Conservation (phyloP, 352 stramenopile species). For the Phytophthora quininea region DNA sequence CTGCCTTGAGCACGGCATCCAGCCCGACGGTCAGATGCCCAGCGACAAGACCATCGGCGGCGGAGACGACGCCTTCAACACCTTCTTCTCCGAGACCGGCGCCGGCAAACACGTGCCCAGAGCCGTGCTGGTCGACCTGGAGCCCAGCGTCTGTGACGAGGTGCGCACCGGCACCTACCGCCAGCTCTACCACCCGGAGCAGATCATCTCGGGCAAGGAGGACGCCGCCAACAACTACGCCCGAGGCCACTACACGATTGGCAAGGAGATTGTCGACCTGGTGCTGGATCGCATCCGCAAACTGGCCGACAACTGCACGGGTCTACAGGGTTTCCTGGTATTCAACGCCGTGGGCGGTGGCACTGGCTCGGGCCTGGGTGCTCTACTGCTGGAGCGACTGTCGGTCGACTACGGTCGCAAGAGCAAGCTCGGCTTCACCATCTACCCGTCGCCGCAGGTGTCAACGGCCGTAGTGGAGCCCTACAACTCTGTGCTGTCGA, state of each 20-base stretch:
- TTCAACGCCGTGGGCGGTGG: conserved; percentile 98
- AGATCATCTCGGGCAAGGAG: conserved; percentile 99
- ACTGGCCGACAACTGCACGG: conserved; percentile 97
- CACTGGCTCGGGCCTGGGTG: conserved; percentile 97
- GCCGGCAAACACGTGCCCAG: conserved; percentile 98
- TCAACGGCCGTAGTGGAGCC: conserved; percentile 97
- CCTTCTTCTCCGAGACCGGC: conserved; percentile 93
- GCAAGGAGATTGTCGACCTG: conserved; percentile 97
- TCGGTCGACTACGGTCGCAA: conserved; percentile 98
- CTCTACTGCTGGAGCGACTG: conserved; percentile 96
- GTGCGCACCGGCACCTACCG: conserved; percentile 96
- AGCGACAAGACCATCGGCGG: conserved; percentile 28
- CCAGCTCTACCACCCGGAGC: conserved; percentile 98
- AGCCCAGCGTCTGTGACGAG: conserved; percentile 98
- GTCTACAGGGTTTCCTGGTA: conserved; percentile 98
- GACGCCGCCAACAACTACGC: conserved; percentile 94
- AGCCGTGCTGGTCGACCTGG: conserved; percentile 97
- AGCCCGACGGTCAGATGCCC: conserved; percentile 90
- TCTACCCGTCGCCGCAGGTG: conserved; percentile 93
- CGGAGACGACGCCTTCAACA: conserved; percentile 97
- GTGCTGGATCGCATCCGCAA: conserved; percentile 98
- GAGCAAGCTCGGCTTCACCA: conserved; percentile 98
- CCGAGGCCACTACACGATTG: conserved; percentile 93
- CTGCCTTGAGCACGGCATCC: conserved; percentile 94
- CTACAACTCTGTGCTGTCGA: conserved; percentile 98